Conservation (phyloP, 1,139 yeast genomes). For the Pichia sp. region DNA sequence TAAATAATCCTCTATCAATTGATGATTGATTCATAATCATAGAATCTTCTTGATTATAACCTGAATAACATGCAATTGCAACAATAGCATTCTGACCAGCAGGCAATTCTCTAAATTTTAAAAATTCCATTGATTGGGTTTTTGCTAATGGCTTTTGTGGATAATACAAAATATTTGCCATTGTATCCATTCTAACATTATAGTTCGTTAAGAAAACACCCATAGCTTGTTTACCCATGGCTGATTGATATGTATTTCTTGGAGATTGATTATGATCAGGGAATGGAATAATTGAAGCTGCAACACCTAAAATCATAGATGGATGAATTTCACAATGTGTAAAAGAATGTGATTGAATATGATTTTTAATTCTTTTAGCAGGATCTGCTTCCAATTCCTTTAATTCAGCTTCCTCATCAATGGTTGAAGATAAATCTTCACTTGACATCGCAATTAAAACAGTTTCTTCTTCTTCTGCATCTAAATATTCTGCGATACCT, state of each 20-base stretch:
- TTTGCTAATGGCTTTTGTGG: constrained; percentile 99
- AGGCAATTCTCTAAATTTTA: constrained; percentile 95
- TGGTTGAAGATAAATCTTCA: constrained; percentile 74
- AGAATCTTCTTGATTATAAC: constrained; percentile 99
- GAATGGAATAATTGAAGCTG: constrained; percentile 98
- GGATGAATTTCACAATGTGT: constrained; percentile 99
- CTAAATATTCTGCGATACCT: constrained; percentile 91
- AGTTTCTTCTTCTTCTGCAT: constrained; percentile 97
- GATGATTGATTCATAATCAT: constrained; percentile 99
- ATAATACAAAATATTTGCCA: constrained; percentile 95
- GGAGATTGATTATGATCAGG: constrained; percentile 99
- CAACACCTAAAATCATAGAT: constrained; percentile 96
- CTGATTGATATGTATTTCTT: constrained; percentile 98
- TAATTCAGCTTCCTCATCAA: constrained; percentile 41
- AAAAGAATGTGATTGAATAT: constrained; percentile 58
- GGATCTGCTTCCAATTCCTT: constrained; percentile 52
- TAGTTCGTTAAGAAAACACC: constrained; percentile 98
- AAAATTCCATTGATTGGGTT: constrained; percentile 96
- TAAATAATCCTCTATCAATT: constrained; percentile 91
- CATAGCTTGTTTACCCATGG: constrained; percentile 99
- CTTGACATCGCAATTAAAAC: constrained; percentile 99
- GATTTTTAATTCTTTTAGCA: constrained; percentile 77
- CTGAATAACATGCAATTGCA: constrained; percentile 96
- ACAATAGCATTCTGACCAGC: constrained; percentile 99
- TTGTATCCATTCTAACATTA: constrained; percentile 96